Conservation (phyloP, 2,329 filamentous ascomycete species). For the Alternaria gansuensis region DNA sequence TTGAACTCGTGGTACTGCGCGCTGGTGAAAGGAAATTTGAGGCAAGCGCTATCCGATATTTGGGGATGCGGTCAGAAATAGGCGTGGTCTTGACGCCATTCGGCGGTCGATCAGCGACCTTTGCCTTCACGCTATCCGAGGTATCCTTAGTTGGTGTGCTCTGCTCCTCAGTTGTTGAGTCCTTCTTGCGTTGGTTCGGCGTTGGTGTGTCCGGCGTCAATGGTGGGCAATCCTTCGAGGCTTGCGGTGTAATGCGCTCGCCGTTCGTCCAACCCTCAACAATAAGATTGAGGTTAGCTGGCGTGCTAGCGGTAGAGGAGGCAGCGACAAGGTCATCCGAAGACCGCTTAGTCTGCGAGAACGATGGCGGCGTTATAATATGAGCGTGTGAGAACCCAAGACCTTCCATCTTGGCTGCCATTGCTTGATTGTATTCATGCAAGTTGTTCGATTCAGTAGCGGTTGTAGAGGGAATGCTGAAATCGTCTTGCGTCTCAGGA, state of each 20-base stretch:
- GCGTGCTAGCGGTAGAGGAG: constrained; percentile 38
- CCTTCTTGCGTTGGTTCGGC: constrained; percentile 30
- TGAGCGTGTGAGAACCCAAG: constrained; percentile 33
- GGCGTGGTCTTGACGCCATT: constrained; percentile 13
- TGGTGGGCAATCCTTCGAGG: constrained; percentile 24
- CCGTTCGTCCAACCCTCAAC: constrained; percentile 29
- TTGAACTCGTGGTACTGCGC: constrained; percentile 8
- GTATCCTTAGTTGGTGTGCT: constrained; percentile 20
- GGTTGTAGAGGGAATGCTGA: constrained; percentile 42
- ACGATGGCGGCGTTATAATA: constrained; percentile 32
- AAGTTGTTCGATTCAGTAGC: constrained; percentile 32
- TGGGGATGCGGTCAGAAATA: constrained; percentile 33
- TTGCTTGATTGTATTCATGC: constrained; percentile 19
- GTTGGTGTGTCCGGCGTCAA: constrained; percentile 35
- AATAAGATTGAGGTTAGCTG: constrained; percentile 29
- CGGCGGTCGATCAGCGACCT: neutral
- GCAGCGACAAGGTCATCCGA: constrained; percentile 48
- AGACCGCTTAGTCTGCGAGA: constrained; percentile 47
- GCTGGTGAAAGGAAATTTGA: constrained; percentile 38
- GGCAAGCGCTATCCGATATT: constrained; percentile 47
- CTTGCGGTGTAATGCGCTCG: constrained; percentile 25
- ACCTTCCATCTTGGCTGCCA: constrained; percentile 37
- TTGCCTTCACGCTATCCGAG: neutral
- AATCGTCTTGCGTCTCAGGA: constrained; percentile 40
- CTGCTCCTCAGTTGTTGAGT: constrained; percentile 16